phyloP scores from a whole-genome alignment of 495 filamentous ascomycete genomes.

The Neurospora africana region DNA sequence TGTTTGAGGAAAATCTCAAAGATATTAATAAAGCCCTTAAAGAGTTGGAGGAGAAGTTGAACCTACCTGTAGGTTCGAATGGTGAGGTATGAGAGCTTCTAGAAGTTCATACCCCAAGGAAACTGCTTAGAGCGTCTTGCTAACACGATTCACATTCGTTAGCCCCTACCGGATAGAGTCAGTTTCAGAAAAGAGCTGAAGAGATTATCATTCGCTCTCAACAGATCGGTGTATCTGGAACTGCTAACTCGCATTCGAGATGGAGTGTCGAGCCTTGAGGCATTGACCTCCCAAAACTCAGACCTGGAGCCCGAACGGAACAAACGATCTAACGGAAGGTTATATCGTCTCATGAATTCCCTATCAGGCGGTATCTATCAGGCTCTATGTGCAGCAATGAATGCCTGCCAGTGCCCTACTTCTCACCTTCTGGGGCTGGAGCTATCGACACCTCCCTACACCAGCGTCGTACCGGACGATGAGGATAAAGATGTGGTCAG shows the following conservation, averaged over 20 bases:
- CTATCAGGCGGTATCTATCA: conserved; percentile 25
- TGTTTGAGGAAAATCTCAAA: conserved; percentile 13
- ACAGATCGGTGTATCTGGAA: conserved; percentile 16
- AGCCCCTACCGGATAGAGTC: neutral
- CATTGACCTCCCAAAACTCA: conserved; percentile 20
- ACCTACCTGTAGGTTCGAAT: conserved; percentile 1
- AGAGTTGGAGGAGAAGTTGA: conserved; percentile 13
- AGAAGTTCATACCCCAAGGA: neutral
- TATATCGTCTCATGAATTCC: conserved; percentile 17
- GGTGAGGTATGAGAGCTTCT: conserved; percentile 4
- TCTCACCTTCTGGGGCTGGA: conserved; percentile 11
- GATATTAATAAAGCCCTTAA: conserved; percentile 13
- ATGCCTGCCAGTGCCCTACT: conserved; percentile 16
- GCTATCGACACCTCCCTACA: conserved; percentile 1
- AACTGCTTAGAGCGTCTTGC: too few relatives aligned
- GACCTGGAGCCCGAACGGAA: conserved; percentile 19
- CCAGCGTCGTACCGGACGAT: conserved; percentile 13
- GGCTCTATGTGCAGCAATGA: conserved; percentile 21
- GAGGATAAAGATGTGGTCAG: neutral
- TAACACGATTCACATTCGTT: neutral
- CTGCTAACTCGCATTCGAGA: conserved; percentile 21
- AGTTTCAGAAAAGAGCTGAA: conserved; percentile 8
- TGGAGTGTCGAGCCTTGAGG: conserved; percentile 24
- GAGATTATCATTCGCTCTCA: conserved; percentile 23
- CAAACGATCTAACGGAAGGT: conserved; percentile 11